Evolutionary conservation across 225 moss, liverwort and hornwort genomes (phyloP), one percentile per base, ranked within the genome.

Genomic region (Polytrichum formosum): DNA sequence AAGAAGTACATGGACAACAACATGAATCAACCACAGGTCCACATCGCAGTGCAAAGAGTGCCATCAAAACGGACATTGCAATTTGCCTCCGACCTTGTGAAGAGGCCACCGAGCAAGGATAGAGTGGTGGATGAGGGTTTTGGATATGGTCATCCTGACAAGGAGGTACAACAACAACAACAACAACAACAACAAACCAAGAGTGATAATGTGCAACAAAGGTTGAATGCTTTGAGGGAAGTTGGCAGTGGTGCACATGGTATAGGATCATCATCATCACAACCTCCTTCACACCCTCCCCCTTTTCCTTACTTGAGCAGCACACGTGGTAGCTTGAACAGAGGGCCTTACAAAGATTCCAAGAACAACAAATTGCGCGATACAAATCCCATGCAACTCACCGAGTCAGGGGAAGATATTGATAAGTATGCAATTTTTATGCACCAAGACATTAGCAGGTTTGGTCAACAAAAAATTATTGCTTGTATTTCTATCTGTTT

Each of bases 371-470:
- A 25, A 63, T 2, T 63, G 4, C 9, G 63, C 18, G 37, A 9
- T 66, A 25, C 33, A 37, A 66, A 1, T 37, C n/a, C 22, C 21
- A 17, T 66, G 33, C 66, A 66, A 66, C n/a, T 20, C 30, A 22
- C 33, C 37, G 33, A 35, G 66, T 53, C 20, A n/a, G 66, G 33
- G 33, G 66, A 46, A 46, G 66, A 66, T 30, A 35, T 29, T 31
- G 35, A 66, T 66, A 26, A 63, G 9, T 63, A 25, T 28, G 63
- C 63, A 18, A 26, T 63, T 63, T 17, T 26, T 26, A 63, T 63
- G 25, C 22, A 17, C 63, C 63, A 63, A 18, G 63, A 28, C 63
- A 63, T 63, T 63, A 63, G 28, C 63, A 63, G 63, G 63, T 63
- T 26, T 23, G 63, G 5, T 17, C 25, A 10, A 28, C 25, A 63